Conservation (phyloP, 2,329 filamentous ascomycete genomes). For the Beauveria brongniartii region DNA sequence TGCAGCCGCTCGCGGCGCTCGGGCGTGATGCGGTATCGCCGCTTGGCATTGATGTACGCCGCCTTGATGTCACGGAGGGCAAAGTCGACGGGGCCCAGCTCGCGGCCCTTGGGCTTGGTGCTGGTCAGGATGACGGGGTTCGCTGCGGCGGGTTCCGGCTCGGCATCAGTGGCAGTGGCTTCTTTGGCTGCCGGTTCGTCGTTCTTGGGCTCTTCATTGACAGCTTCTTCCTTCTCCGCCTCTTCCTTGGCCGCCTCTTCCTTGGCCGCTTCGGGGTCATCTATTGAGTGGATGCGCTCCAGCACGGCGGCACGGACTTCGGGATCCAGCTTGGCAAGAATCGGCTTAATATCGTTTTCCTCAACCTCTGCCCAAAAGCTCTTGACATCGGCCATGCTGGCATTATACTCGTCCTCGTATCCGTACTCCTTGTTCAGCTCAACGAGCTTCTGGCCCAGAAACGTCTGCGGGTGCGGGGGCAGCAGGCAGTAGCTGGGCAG, state of each 20-base stretch:
- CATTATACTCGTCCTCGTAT: slow-evolving; percentile 58
- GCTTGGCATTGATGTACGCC: slow-evolving; percentile 75
- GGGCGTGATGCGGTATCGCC: slow-evolving; percentile 70
- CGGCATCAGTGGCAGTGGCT: slow-evolving; percentile 15
- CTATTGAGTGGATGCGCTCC: slow-evolving; percentile 45
- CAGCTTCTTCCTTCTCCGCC: slow-evolving; percentile 13
- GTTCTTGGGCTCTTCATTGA: slow-evolving; percentile 20
- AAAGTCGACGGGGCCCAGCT: slow-evolving; percentile 47
- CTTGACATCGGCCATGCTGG: slow-evolving; percentile 67
- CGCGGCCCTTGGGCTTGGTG: slow-evolving; percentile 32
- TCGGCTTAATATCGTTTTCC: slow-evolving; percentile 68
- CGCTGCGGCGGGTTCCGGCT: slow-evolving; percentile 15
- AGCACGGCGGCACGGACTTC: slow-evolving; percentile 55
- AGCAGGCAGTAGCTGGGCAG: slow-evolving; percentile 90
- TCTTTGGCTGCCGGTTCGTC: slow-evolving; percentile 16
- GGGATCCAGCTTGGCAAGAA: slow-evolving; percentile 54
- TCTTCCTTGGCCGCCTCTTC: slow-evolving; percentile 11
- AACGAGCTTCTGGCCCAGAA: slow-evolving; percentile 73
- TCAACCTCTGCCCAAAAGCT: slow-evolving; percentile 80
- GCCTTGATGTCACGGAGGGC: slow-evolving; percentile 69
- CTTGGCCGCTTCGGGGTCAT: slow-evolving; percentile 11
- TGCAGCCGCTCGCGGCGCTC: slow-evolving; percentile 68
- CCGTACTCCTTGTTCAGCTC: slow-evolving; percentile 67
- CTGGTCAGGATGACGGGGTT: slow-evolving; percentile 20
- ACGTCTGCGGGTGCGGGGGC: slow-evolving; percentile 84